phyloP scores from a whole-genome alignment of 2,329 filamentous ascomycete species.

The Thermoascus crustaceus region DNA sequence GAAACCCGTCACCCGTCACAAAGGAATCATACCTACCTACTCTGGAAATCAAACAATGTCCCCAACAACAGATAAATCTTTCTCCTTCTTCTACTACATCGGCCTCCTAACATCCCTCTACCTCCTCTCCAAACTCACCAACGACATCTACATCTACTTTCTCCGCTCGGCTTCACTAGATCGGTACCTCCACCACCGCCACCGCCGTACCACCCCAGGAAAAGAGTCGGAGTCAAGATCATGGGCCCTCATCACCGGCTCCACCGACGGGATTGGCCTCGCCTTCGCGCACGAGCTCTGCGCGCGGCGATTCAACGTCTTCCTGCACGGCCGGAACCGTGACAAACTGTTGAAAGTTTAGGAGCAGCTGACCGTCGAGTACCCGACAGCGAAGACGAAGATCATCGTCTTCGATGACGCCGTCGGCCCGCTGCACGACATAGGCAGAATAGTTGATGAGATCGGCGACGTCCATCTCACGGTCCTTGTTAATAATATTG shows the following conservation, averaged over 20 bases:
- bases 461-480: conserved; percentile 39
- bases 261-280: conserved; percentile 48
- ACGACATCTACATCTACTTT: no score
- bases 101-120: no score
- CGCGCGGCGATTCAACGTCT: conserved; percentile 45
- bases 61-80: no score
- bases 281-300: conserved; percentile 47
- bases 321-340: conserved; percentile 49
- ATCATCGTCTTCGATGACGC: conserved; percentile 42
- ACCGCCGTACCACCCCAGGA: conserved; percentile 10
- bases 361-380: conserved; percentile 30
- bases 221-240: conserved; percentile 16
- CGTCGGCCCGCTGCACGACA: conserved; percentile 13
- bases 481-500: conserved; percentile 51
- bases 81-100: no score
- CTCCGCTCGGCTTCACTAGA: conserved; percentile 7
- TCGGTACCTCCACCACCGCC: conserved; percentile 13
- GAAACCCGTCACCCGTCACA: no score
- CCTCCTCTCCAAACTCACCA: no score
- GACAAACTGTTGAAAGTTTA: conserved; percentile 40
- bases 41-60: no score
- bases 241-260: conserved; percentile 47
- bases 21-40: no score
- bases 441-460: conserved; percentile 20
- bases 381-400: conserved; percentile 34